Base-by-base conservation (phyloP, 108 stramenopile genomes). In the Cyclotella kingstonii region DNA sequence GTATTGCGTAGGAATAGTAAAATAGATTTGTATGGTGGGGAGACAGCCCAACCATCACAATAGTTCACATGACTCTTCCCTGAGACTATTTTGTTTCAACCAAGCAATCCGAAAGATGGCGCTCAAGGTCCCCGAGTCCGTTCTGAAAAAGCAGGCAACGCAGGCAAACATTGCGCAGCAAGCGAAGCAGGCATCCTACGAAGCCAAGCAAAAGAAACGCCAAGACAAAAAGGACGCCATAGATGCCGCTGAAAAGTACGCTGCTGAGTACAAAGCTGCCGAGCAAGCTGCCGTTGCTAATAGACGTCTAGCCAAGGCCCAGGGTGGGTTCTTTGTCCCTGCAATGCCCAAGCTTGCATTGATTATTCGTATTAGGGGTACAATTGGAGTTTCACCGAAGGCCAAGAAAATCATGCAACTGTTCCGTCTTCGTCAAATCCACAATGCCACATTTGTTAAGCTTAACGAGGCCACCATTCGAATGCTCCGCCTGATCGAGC, bases 341-440 rank as follows among this genome's bases (percentile, higher is more conserved):
- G 85, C 96, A 22, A 85, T 96, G 80, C 95, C 97, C 67, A 98
- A 98, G 87, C 62, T 99, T 28, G 95, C 86, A 42, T 65, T 98
- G 46, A 95, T 99, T 31, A 82, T 98, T 70, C 97, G 99, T 74
- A 96, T 99, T 69, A 91, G 97, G 42, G 98, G 98, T 97, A 98
- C 93, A 86, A 97, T 98, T 63, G 98, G 98, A 54, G 96, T 98
- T 25, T 94, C 94, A 44, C 98, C 98, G 79, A 99, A 99, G 95
- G 93, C 92, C 77, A 95, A 95, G 92, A 98, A 97, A 91, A 95
- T 99, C 65, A 86, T 99, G 81, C 99, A 97, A 70, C 89, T 99
- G 28, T 96, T 99, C 81, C 96, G 99, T 65, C 91, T 99, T 43
- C 96, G 97, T 69, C 99, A 99, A 88, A 85, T 99, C 79, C 92